These are phyloP conservation scores for Papilionanthe hybrid DNA, from an alignment of 116 monocot genomes.

Conservation along the genomic window DNA sequence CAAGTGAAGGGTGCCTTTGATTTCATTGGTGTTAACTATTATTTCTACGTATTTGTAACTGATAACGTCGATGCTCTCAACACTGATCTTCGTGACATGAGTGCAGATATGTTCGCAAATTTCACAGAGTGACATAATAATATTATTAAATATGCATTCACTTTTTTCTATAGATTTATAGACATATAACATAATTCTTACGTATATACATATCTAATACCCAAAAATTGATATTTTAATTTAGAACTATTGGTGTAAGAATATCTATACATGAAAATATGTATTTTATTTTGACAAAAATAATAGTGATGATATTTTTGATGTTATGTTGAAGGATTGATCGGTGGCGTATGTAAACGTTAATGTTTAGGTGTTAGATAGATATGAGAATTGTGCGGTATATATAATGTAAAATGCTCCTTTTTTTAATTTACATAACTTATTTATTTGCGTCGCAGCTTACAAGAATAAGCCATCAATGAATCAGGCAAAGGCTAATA, in stretches of 20 bases:
- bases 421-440: too few relatives aligned
- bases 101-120: not conserved
- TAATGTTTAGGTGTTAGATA: too few relatives aligned
- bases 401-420: too few relatives aligned
- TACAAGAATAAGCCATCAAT: not conserved
- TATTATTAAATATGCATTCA: not conserved
- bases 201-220: too few relatives aligned
- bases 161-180: slow-evolving; percentile 10
- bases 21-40: slow-evolving; percentile 1
- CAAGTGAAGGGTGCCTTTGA: not conserved
- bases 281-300: not conserved
- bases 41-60: not conserved
- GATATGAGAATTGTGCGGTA: too few relatives aligned
- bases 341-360: too few relatives aligned
- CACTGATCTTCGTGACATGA: not conserved
- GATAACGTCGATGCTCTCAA: not conserved
- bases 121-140: not conserved
- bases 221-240: slow-evolving; percentile 13
- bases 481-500: not conserved
- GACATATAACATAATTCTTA: not conserved
- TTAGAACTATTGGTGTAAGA: too few relatives aligned
- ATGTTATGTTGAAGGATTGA: too few relatives aligned
- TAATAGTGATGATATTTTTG: not conserved
- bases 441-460: not conserved
- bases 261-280: too few relatives aligned